Evolutionary conservation across 805 yeast species (phyloP).

Genomic region (Saturnispora serradocipensis): DNA sequence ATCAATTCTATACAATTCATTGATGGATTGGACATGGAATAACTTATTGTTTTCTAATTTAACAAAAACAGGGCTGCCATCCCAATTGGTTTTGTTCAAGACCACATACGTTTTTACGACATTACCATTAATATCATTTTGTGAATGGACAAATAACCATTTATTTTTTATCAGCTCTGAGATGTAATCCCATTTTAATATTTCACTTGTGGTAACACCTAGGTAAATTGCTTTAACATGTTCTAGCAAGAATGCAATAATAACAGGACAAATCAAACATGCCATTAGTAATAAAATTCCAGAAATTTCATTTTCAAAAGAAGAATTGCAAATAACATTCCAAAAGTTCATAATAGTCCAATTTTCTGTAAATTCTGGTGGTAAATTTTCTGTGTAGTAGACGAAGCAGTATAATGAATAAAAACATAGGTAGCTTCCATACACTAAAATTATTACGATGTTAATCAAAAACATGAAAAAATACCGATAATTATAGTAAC

Average conservation of each 20-base stretch:
- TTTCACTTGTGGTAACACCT: slow-evolving; percentile 51
- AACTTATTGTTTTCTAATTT: slow-evolving; percentile 9
- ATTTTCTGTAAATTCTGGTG: slow-evolving; percentile 7
- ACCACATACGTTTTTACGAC: neutral
- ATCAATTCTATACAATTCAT: slow-evolving; percentile 9
- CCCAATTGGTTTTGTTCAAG: slow-evolving; percentile 1
- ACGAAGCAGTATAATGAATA: slow-evolving; percentile 16
- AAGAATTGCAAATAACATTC: slow-evolving; percentile 24
- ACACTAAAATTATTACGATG: slow-evolving; percentile 28
- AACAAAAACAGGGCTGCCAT: slow-evolving; percentile 7
- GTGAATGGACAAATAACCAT: slow-evolving; percentile 21
- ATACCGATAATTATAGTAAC: slow-evolving; percentile 41
- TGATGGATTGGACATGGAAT: neutral
- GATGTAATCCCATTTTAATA: slow-evolving; percentile 45
- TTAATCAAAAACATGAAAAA: slow-evolving; percentile 35
- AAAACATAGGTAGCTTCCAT: slow-evolving; percentile 34
- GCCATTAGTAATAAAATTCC: slow-evolving; percentile 37
- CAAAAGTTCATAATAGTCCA: slow-evolving; percentile 14
- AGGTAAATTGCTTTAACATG: slow-evolving; percentile 40
- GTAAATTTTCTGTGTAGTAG: neutral
- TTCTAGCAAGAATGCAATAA: slow-evolving; percentile 30
- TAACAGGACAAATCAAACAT: slow-evolving; percentile 29
- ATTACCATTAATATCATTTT: slow-evolving; percentile 6
- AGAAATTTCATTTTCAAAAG: slow-evolving; percentile 29
- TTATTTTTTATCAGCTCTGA: slow-evolving; percentile 28